A percentile compares a stretch with the other conserved stretches of the same genome.
phyloP scores from a whole-genome alignment of 192 early-diverging fungal genomes.

The Coemansia furcata region DNA sequence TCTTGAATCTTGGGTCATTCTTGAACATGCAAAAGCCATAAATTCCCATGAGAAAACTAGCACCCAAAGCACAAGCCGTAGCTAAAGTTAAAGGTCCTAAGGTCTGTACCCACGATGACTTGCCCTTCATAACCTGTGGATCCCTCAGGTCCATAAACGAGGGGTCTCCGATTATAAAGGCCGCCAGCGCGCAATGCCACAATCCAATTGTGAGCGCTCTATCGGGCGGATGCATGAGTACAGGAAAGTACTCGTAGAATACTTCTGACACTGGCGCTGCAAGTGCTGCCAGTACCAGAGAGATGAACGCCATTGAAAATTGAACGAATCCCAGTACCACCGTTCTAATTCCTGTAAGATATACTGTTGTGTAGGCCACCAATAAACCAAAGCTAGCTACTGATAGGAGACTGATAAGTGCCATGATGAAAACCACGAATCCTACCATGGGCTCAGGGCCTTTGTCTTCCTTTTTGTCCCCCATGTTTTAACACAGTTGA shows the following conservation, averaged over 20 bases:
- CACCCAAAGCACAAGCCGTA: background rate
- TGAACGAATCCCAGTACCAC: conserved; percentile 4
- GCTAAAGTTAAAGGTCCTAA: background rate
- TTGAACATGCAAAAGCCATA: background rate
- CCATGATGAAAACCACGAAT: background rate
- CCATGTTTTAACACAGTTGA: background rate
- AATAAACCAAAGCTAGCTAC: background rate
- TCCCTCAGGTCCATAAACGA: background rate
- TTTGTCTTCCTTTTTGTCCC: background rate
- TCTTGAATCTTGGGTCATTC: background rate
- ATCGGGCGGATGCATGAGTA: background rate
- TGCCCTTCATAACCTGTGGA: background rate
- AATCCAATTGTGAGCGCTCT: background rate
- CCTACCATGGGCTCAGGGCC: background rate
- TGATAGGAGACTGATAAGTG: background rate
- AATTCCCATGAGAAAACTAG: background rate
- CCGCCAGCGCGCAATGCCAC: background rate
- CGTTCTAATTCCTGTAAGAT: background rate
- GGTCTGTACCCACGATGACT: background rate
- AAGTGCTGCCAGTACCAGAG: background rate
- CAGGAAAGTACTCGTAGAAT: background rate
- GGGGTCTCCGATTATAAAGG: background rate
- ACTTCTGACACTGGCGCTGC: background rate
- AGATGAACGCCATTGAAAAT: conserved; percentile 1
- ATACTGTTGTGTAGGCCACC: background rate